Conservation (phyloP, 371 early-diverging fungal genomes). For the Rhizopus microsporus region DNA sequence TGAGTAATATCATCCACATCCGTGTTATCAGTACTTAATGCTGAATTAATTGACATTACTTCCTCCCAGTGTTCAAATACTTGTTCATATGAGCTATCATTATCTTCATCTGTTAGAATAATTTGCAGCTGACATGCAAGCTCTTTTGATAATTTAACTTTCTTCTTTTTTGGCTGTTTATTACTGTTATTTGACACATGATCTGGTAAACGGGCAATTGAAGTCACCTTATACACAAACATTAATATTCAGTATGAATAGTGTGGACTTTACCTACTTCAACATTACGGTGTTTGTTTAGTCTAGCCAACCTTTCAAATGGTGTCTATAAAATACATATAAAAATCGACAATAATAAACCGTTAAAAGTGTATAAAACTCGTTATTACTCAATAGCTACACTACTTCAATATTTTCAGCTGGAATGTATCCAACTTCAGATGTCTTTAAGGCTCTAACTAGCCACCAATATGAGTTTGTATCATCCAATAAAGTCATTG, state of each 20-base stretch:
- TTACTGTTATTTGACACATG: conserved; percentile 13
- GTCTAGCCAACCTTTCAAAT: conserved; percentile 82
- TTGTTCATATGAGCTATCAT: conserved; percentile 15
- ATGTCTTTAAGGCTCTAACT: conserved; percentile 82
- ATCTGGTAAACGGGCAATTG: conserved; percentile 31
- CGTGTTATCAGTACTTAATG: conserved; percentile 6
- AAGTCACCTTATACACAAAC: conserved; percentile 32
- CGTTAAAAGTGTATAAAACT: conserved; percentile 6
- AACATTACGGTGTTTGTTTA: conserved; percentile 84
- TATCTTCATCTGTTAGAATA: conserved; percentile 24
- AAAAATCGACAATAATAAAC: not conserved
- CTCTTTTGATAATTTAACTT: conserved; percentile 26
- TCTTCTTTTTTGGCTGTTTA: conserved; percentile 11
- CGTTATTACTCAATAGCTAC: not conserved
- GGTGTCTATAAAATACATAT: conserved; percentile 65
- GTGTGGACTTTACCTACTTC: conserved; percentile 29
- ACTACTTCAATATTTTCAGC: conserved; percentile 92
- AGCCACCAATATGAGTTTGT: conserved; percentile 97
- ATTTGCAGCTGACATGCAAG: conserved; percentile 29
- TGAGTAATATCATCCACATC: not conserved
- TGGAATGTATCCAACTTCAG: conserved; percentile 94
- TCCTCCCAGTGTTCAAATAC: conserved; percentile 38
- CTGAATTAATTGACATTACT: conserved; percentile 31
- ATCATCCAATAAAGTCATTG: conserved; percentile 90
- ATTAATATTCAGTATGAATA: conserved; percentile 1